These are phyloP conservation scores for Schwanniomyces sp. DNA, from an alignment of 805 yeast genomes.

Conservation along the genomic window DNA sequence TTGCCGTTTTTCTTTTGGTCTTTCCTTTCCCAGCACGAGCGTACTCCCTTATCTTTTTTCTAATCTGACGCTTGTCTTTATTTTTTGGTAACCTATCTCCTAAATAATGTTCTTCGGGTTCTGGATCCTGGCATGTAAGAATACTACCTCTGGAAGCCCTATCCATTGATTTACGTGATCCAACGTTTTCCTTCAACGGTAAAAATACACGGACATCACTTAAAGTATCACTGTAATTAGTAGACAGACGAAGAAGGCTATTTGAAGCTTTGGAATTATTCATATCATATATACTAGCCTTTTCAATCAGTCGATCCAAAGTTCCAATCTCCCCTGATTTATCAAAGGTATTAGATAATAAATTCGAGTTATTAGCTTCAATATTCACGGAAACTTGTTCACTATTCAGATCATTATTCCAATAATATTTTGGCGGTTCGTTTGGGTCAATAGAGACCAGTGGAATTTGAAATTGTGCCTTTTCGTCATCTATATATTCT, in stretches of 20 bases:
- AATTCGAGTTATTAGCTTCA: neutral
- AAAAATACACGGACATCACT: neutral
- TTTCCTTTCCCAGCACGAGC: constrained; percentile 24
- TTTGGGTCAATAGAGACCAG: neutral
- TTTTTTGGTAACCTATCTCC: neutral
- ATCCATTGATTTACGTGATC: neutral
- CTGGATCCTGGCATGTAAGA: neutral
- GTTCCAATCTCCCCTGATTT: neutral
- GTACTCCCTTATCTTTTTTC: constrained; percentile 20
- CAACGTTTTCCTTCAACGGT: neutral
- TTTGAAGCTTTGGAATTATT: neutral
- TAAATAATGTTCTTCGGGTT: neutral
- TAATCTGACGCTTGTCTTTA: constrained; percentile 4
- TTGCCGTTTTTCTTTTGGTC: constrained; percentile 15
- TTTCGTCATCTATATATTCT: neutral
- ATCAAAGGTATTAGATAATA: neutral
- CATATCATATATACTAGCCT: neutral
- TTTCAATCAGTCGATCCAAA: neutral
- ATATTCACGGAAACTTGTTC: neutral
- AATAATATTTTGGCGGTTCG: neutral
- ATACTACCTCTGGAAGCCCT: neutral
- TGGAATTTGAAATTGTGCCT: neutral
- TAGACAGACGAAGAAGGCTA: neutral
- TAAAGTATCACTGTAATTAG: neutral
- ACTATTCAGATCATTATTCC: neutral